Evolutionary conservation across 1,284 basidiomycete species (phyloP).

Genomic region (Trichosporon asahii): DNA sequence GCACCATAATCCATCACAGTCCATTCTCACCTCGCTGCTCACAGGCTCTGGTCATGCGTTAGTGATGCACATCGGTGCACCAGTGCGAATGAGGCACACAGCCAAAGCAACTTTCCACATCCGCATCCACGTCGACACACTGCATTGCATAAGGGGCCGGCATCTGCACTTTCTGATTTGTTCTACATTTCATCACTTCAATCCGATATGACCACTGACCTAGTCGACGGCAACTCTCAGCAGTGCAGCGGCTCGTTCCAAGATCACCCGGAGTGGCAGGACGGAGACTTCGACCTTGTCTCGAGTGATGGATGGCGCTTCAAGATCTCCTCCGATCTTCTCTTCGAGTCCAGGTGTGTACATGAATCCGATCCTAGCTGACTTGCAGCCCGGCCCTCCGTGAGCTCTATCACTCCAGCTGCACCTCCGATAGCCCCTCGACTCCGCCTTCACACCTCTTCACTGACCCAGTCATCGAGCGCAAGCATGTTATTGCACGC

Average conservation of each 20-base stretch:
- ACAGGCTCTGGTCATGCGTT: neutral
- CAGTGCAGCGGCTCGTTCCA: too few species aligned
- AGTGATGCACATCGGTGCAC: neutral
- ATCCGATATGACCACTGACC: neutral
- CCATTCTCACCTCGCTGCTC: too few species aligned
- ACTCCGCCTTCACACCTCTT: neutral
- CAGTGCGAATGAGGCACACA: neutral
- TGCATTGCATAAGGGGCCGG: too few species aligned
- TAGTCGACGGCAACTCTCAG: neutral
- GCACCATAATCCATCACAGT: too few species aligned
- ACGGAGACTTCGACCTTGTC: neutral
- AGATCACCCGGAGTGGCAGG: neutral
- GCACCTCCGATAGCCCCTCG: too few species aligned
- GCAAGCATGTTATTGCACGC: neutral
- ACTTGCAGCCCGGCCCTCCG: neutral
- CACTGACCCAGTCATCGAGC: neutral
- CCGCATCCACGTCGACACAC: neutral
- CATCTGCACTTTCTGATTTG: neutral
- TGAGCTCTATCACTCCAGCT: neutral
- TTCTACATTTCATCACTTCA: neutral
- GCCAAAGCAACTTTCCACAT: neutral
- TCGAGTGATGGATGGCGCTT: neutral
- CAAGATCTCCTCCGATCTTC: neutral
- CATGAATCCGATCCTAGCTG: neutral
- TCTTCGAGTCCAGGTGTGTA: neutral